These are phyloP conservation scores for Alternaria sp. DNA, from an alignment of 2,329 filamentous ascomycete species.

Conservation along the genomic window DNA sequence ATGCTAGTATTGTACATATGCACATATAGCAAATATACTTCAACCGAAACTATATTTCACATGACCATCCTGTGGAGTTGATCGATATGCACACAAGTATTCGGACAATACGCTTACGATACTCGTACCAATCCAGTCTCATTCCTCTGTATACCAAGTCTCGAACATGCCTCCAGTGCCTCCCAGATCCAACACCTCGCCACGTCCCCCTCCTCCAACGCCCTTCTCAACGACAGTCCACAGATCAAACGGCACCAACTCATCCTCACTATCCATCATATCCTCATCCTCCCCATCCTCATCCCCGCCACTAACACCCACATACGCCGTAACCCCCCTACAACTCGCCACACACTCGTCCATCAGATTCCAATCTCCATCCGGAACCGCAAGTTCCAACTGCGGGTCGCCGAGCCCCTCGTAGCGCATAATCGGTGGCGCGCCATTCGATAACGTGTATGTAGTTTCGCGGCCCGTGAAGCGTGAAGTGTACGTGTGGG, in stretches of 20 bases:
- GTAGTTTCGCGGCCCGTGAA: not conserved
- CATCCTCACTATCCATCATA: conserved; percentile 4
- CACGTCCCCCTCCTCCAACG: not conserved
- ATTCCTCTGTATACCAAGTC: conserved; percentile 3
- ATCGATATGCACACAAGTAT: not conserved
- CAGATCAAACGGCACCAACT: conserved; percentile 23
- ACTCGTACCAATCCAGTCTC: not conserved
- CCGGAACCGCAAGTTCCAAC: conserved; percentile 1
- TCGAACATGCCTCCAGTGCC: conserved; percentile 18
- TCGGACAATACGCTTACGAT: too few species aligned
- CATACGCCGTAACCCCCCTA: conserved; percentile 20
- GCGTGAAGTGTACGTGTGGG: not conserved
- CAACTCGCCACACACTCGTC: conserved; percentile 28
- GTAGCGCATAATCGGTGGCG: conserved; percentile 17
- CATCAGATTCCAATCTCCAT: conserved; percentile 6
- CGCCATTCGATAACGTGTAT: conserved; percentile 21
- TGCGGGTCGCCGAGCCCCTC: conserved; percentile 16
- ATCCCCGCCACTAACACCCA: not conserved
- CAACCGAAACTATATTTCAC: too few species aligned
- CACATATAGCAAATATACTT: not conserved
- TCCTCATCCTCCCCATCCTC: conserved; percentile 1
- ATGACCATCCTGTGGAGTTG: not conserved
- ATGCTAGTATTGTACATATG: not conserved
- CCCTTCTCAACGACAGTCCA: conserved; percentile 19
- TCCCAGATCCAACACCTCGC: not conserved